Percentiles rank a stretch among this genome's conserved stretches.
phyloP scores from a whole-genome alignment of 2,329 filamentous ascomycete genomes.

The Microcyclospora tardicrescens region DNA sequence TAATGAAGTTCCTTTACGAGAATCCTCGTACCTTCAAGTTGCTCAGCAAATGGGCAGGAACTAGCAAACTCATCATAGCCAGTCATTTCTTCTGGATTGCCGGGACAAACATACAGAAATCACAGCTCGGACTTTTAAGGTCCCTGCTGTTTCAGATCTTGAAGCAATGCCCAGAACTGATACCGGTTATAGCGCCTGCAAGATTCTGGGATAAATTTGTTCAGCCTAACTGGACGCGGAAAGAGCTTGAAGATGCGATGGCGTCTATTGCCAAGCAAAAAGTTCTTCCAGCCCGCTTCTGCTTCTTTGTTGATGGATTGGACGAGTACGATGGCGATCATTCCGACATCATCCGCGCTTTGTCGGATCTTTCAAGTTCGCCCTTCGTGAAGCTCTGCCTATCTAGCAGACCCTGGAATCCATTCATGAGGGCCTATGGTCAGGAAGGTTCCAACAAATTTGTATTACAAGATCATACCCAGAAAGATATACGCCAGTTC shows the following conservation, averaged over 20 bases:
- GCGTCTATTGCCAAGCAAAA: background rate
- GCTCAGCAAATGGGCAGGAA: no score
- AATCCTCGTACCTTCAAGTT: background rate
- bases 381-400: conserved; percentile 3
- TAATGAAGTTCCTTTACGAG: conserved; percentile 1
- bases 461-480: conserved; percentile 1
- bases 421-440: no score
- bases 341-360: background rate
- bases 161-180: background rate
- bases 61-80: background rate
- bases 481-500: conserved; percentile 6
- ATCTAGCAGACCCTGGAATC: conserved; percentile 5
- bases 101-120: conserved; percentile 1
- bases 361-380: no score
- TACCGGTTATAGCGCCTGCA: background rate
- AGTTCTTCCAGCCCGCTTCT: background rate
- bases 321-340: conserved; percentile 6
- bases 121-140: conserved; percentile 1
- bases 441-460: background rate
- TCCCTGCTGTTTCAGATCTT: conserved; percentile 1
- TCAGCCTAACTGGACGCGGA: no score
- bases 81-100: conserved; percentile 2
- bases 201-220: no score
- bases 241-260: background rate
- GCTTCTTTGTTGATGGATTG: conserved; percentile 5